A percentile compares a stretch with the other conserved stretches of the same genome.
Conservation (phyloP, 768 basidiomycete genomes). For the Hygrophorus russula region DNA sequence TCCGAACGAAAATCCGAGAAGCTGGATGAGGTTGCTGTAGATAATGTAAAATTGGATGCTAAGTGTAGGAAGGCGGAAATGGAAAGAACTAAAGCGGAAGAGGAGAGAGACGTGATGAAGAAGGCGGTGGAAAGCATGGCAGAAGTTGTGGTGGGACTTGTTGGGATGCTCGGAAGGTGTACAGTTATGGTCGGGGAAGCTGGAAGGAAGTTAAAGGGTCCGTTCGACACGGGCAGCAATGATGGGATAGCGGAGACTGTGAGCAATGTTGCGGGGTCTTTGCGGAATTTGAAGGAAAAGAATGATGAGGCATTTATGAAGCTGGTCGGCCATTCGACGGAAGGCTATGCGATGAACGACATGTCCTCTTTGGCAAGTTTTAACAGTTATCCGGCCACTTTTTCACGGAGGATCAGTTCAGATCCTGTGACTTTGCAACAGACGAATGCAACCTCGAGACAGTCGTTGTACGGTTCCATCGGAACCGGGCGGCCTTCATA, state of each 20-base stretch:
- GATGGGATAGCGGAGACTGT: constrained; percentile 20
- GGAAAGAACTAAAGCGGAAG: constrained; percentile 55
- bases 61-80: constrained; percentile 56
- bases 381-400: constrained; percentile 36
- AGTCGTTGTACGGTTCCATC: constrained; percentile 27
- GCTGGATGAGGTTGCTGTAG: constrained; percentile 57
- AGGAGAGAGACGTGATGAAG: constrained; percentile 51
- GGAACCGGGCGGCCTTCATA: constrained; percentile 11
- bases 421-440: constrained; percentile 34
- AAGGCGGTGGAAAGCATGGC: constrained; percentile 57
- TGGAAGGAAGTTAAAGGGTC: constrained; percentile 24
- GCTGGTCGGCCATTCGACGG: constrained; percentile 57
- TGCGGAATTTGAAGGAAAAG: constrained; percentile 46
- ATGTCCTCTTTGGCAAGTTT: constrained; percentile 34
- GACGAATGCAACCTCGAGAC: constrained; percentile 19
- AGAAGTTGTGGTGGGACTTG: constrained; percentile 53
- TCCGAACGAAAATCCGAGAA: constrained; percentile 72
- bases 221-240: constrained; percentile 22
- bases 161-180: constrained; percentile 74
- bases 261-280: constrained; percentile 36
- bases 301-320: constrained; percentile 62
- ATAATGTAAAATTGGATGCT: constrained; percentile 64
- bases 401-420: constrained; percentile 39
- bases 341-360: constrained; percentile 36
- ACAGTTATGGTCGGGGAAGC: constrained; percentile 61